Base-by-base conservation (phyloP, 2,329 filamentous ascomycete species). In the Sporothrix brasiliensis region DNA sequence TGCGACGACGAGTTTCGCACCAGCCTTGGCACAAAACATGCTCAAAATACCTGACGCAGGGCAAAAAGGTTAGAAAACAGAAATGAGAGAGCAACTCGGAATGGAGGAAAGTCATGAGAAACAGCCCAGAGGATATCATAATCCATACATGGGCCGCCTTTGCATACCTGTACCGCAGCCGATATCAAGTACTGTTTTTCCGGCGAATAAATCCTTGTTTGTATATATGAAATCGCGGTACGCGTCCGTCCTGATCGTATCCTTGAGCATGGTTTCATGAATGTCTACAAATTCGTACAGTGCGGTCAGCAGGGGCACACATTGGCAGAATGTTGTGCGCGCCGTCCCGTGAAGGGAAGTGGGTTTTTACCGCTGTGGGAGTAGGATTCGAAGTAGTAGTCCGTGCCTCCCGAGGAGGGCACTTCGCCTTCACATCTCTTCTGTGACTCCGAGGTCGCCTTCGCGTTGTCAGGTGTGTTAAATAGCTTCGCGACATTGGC, bases 211-310 rank as follows among this genome's bases (percentile, higher is more conserved):
- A 74, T 92, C 84, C 79, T 97, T 95, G 82, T 97, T 93, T 74
- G 89, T 88, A 81, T 97, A 97, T 76, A 97, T 93, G 78, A 97
- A 97, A 80, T 98, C 93, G 60, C 94, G 89, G 81, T 98, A 98
- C 3, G 92, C 91, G 76, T 97, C 92, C 13, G 94, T 98, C 67
- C 94, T 91, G 53, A 97, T 86, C 0, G 87, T 85, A 77, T 98
- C 94, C 79, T 97, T 97, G 73, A 98, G 86, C 94, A 98, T 98
- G 9, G 91, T 93, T 78, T 97, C 93, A 79, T 98, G 94, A 70
- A 98, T 97, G 70, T 93, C 92, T 91, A 16, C 41, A 16, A 9
- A 58, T 5, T 5, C 10, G 14, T 14, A 16, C 9, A 52, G 1
- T 13, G 3, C 7, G 10, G 27, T 70, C n/a, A 56, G 52, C 13